These are phyloP conservation scores for Boletus sensibilis DNA, from an alignment of 768 basidiomycete species.

Conservation along the genomic window DNA sequence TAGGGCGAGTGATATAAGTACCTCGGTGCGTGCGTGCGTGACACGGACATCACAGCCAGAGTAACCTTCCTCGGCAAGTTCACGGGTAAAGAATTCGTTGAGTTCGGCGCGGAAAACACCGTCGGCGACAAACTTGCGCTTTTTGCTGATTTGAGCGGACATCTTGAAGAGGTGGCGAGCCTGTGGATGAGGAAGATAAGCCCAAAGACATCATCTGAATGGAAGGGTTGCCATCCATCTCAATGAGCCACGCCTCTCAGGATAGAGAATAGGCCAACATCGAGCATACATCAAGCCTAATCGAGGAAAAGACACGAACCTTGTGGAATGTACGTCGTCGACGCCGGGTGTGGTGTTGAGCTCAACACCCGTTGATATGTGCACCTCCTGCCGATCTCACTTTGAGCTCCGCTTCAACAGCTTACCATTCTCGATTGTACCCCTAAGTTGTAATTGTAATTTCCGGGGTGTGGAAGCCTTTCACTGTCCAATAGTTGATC, in stretches of 20 bases:
- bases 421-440: constrained; percentile 10
- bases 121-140: constrained; percentile 97
- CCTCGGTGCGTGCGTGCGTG: constrained; percentile 98
- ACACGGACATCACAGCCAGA: constrained; percentile 99
- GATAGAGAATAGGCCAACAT: background rate
- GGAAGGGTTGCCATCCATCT: constrained; percentile 21
- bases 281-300: background rate
- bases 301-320: constrained; percentile 20
- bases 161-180: constrained; percentile 44
- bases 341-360: constrained; percentile 18
- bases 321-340: constrained; percentile 20
- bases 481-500: background rate
- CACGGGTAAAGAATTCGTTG: constrained; percentile 97
- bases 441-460: constrained; percentile 9
- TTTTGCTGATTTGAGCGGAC: constrained; percentile 92
- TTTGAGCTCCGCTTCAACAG: constrained; percentile 25
- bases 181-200: constrained; percentile 25
- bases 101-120: constrained; percentile 99
- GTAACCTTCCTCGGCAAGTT: constrained; percentile 99
- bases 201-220: constrained; percentile 18
- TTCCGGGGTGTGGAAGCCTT: background rate
- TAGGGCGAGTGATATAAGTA: constrained; percentile 29
- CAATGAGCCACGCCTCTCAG: background rate
- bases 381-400: constrained; percentile 8
- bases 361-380: constrained; percentile 16